Evolutionary conservation across 2,329 filamentous ascomycete species (phyloP), one percentile per base, ranked within the genome.

Genomic region (Colletotrichum eleusines): DNA sequence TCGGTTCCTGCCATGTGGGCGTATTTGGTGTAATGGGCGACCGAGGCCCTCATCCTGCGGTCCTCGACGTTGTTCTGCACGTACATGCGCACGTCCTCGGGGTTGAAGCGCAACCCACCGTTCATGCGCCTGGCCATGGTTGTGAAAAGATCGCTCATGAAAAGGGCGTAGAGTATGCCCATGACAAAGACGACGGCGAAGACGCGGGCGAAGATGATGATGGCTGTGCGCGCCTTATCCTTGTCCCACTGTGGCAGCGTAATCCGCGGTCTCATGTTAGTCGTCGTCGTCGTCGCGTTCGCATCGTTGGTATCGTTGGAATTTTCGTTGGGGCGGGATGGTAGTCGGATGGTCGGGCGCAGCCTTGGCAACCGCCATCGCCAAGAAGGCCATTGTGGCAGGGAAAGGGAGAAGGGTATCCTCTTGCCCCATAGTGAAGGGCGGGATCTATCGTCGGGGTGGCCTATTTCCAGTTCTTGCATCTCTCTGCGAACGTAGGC

Each of bases 1-100:
- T 97, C 92, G 3, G 94, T 97, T n/a, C 96, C 96, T 2, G 94
- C 96, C 73, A 98, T 87, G 80, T 98, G 96, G 72, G 96, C 93
- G 78, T 93, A 97, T 66, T 88, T 88, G 5, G 94, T 95, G 73
- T 95, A 90, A 77, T 95, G 92, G 76, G 88, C 84, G 71, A 97
- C 82, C 69, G 93, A 92, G 50, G 93, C 90, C 73, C 90, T 88
- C 78, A 96, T 92, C 61, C 87, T 86, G 70, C 86, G 85, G 65
- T 89, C 85, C 76, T 97, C 91, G 74, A 97, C 88, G 75, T 89
- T 90, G 59, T 86, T 85, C 79, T 96, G 90, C 33, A 97, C 87
- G 80, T 92, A 93, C 69, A 88, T 85, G 66, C 94, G 90, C 69
- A 98, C 89, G 73, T 90, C 91, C 76, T 97, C 94, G 2, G 95